These are phyloP conservation scores for Penicillium ochrochloron DNA, from an alignment of 495 filamentous ascomycete species.

Conservation along the genomic window DNA sequence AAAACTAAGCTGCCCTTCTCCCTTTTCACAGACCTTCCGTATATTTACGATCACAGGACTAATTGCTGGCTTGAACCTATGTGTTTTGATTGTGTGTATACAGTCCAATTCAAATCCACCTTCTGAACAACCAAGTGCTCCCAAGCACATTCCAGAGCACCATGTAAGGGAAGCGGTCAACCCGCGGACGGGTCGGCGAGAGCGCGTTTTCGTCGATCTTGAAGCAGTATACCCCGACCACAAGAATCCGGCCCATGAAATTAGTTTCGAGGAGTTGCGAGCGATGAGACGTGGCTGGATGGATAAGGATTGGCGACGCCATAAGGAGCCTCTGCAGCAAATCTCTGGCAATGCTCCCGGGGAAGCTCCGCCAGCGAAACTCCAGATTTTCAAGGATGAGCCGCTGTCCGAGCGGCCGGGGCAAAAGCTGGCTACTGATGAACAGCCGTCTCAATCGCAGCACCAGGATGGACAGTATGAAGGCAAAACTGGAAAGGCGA, in stretches of 20 bases:
- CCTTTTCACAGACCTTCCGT: constrained; percentile 49
- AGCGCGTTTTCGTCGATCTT: constrained; percentile 86
- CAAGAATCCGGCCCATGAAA: constrained; percentile 67
- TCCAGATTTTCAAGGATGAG: constrained; percentile 19
- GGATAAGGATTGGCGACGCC: constrained; percentile 63
- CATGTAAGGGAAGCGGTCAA: constrained; percentile 77
- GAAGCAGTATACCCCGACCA: constrained; percentile 80
- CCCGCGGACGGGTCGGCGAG: constrained; percentile 74
- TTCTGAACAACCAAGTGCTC: constrained; percentile 42
- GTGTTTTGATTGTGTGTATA: constrained; percentile 60
- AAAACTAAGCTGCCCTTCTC: constrained; percentile 31
- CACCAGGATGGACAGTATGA: constrained; percentile 44
- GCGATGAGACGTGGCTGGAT: constrained; percentile 82
- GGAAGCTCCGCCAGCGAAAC: constrained; percentile 8
- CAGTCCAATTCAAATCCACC: constrained; percentile 59
- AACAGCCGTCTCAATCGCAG: constrained; percentile 22
- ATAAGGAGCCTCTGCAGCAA: constrained; percentile 44
- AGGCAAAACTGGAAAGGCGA: constrained; percentile 45
- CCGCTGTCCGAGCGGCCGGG: constrained; percentile 34
- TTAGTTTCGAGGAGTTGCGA: constrained; percentile 89
- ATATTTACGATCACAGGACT: constrained; percentile 98
- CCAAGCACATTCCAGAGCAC: constrained; percentile 46
- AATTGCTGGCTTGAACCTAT: constrained; percentile 73
- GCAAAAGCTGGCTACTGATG: constrained; percentile 36
- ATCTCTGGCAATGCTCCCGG: constrained; percentile 43